These are phyloP conservation scores for Dactylella cylindrospora DNA, from an alignment of 2,329 filamentous ascomycete genomes.

Conservation along the genomic window DNA sequence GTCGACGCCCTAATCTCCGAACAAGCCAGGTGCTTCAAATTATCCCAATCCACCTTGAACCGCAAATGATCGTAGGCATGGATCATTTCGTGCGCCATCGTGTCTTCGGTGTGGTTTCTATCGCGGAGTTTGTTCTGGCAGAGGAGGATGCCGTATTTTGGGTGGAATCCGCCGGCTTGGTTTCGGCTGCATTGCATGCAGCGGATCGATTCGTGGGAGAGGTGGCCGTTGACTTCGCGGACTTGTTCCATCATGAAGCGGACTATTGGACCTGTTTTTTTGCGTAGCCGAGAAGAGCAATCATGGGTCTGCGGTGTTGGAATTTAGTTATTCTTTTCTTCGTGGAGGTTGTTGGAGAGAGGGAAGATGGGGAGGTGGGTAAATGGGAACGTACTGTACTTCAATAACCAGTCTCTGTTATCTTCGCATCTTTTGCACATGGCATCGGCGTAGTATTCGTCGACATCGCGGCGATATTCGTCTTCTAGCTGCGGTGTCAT, in stretches of 20 bases:
- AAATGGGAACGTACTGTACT: slow-evolving; percentile 60
- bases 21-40: slow-evolving; percentile 87
- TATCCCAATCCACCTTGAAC: slow-evolving; percentile 84
- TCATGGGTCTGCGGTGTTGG: slow-evolving; percentile 16
- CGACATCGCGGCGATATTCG: slow-evolving; percentile 76
- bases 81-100: slow-evolving; percentile 94
- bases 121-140: slow-evolving; percentile 89
- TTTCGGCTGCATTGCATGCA: slow-evolving; percentile 76
- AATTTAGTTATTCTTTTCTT: slow-evolving; percentile 35
- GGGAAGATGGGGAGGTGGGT: slow-evolving; percentile 1
- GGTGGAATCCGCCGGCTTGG: slow-evolving; percentile 79
- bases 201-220: slow-evolving; percentile 73
- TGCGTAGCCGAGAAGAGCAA: background rate
- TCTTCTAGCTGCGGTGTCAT: slow-evolving; percentile 69
- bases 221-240: slow-evolving; percentile 70
- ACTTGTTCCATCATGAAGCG: slow-evolving; percentile 85
- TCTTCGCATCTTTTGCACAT: slow-evolving; percentile 69
- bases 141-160: slow-evolving; percentile 81
- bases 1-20: slow-evolving; percentile 93
- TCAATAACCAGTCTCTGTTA: slow-evolving; percentile 78
- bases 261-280: slow-evolving; percentile 67
- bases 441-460: slow-evolving; percentile 64
- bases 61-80: slow-evolving; percentile 92
- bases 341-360: background rate
- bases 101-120: slow-evolving; percentile 83